These are phyloP conservation scores for Daldinia childiae DNA, from an alignment of 495 filamentous ascomycete species.

Conservation along the genomic window DNA sequence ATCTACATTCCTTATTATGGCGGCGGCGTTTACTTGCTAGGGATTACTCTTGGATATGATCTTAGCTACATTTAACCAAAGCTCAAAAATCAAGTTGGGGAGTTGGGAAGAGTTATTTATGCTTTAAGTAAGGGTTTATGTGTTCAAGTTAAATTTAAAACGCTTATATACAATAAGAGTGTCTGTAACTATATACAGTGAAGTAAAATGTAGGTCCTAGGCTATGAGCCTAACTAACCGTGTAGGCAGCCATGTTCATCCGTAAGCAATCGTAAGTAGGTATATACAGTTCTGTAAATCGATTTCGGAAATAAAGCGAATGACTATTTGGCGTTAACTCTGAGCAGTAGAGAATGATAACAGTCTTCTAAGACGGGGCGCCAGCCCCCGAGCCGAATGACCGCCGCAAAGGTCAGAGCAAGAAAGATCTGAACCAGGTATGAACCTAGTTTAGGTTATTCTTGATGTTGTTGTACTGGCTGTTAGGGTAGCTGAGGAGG, in stretches of 20 bases:
- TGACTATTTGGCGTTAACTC: background rate
- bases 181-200: conserved; percentile 22
- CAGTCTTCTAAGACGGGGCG: conserved; percentile 32
- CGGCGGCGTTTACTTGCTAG: background rate
- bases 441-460: conserved; percentile 37
- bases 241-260: background rate
- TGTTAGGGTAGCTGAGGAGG: conserved; percentile 53
- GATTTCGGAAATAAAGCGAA: conserved; percentile 21
- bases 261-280: conserved; percentile 5
- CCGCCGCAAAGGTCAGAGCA: conserved; percentile 4
- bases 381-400: conserved; percentile 37
- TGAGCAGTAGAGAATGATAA: background rate
- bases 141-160: background rate
- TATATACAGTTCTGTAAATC: conserved; percentile 25
- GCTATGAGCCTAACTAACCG: background rate
- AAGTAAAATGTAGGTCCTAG: conserved; percentile 9
- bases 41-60: background rate
- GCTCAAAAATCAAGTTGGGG: background rate
- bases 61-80: background rate
- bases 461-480: conserved; percentile 56
- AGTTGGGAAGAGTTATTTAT: too few species aligned
- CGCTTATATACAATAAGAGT: conserved; percentile 22
- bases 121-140: background rate
- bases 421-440: background rate
- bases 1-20: background rate